Percentiles rank a stretch among this genome's conserved stretches.
phyloP scores from a whole-genome alignment of 1,139 yeast species.

The Saccharomyces uvarum region DNA sequence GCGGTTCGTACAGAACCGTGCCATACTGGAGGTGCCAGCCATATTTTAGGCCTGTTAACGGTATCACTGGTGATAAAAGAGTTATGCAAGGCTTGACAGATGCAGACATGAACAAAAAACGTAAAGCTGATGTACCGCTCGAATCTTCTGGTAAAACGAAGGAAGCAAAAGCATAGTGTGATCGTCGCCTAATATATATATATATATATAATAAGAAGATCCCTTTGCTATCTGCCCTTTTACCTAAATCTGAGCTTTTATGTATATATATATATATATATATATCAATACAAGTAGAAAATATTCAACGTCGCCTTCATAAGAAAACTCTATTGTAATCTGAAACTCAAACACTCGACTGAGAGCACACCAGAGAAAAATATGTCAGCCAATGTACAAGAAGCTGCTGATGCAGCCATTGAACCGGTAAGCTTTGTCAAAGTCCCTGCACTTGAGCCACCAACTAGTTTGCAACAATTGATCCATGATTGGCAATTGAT shows the following conservation, averaged over 20 bases:
- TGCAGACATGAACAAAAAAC: conserved; percentile 11
- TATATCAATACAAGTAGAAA: background rate
- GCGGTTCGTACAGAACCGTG: conserved; percentile 70
- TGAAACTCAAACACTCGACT: background rate
- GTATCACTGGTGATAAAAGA: conserved; percentile 45
- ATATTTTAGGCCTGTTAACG: conserved; percentile 79
- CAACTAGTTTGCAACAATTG: conserved; percentile 17
- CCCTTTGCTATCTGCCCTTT: background rate
- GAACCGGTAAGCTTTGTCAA: conserved; percentile 12
- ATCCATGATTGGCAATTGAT: conserved; percentile 31
- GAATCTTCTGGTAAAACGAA: conserved; percentile 2
- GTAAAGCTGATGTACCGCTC: conserved; percentile 17
- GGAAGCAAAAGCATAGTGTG: background rate
- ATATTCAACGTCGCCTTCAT: background rate
- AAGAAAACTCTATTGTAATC: background rate
- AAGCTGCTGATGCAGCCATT: conserved; percentile 10
- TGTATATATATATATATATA: background rate
- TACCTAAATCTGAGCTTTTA: background rate
- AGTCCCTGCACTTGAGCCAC: conserved; percentile 18
- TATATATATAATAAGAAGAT: background rate
- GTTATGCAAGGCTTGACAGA: conserved; percentile 26
- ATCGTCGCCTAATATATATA: background rate
- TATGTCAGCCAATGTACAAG: background rate
- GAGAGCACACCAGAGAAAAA: background rate
- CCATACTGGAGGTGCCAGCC: conserved; percentile 99